phyloP scores from a whole-genome alignment of 164 flowering plant genomes.

The Malania oleifera region DNA sequence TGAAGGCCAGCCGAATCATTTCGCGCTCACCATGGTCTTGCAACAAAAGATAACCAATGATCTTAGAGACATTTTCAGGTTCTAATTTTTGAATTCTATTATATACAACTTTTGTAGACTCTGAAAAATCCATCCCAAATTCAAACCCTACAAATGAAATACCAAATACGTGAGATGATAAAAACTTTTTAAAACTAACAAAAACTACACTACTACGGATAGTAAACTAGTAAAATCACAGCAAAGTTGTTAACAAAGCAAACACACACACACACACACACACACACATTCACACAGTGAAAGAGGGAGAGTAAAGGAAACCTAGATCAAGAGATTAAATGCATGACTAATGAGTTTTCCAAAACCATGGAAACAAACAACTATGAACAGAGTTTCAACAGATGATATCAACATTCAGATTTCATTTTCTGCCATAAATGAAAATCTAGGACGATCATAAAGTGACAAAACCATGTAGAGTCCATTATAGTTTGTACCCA shows the following conservation, averaged over 20 bases:
- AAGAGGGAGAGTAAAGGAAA: no score
- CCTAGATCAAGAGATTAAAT: no score
- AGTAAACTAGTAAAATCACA: background rate
- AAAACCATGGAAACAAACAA: no score
- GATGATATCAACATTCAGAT: no score
- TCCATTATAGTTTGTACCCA: no score
- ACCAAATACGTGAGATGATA: background rate
- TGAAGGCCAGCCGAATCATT: constrained; percentile 7
- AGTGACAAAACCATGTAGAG: no score
- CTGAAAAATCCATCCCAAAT: constrained; percentile 56
- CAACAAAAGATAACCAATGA: background rate
- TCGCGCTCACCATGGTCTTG: constrained; percentile 1
- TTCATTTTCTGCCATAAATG: no score
- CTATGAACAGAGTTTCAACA: no score
- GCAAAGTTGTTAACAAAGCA: background rate
- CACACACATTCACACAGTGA: background rate
- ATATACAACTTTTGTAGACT: constrained; percentile 55
- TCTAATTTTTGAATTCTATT: constrained; percentile 52
- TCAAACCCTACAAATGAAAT: constrained; percentile 14
- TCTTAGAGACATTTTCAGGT: constrained; percentile 9
- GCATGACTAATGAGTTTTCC: constrained; percentile 9
- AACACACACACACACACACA: background rate
- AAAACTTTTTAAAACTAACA: background rate
- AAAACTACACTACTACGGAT: background rate
- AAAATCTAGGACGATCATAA: no score